phyloP scores from a whole-genome alignment of 768 basidiomycete genomes.

The Lenzites betulinus region DNA sequence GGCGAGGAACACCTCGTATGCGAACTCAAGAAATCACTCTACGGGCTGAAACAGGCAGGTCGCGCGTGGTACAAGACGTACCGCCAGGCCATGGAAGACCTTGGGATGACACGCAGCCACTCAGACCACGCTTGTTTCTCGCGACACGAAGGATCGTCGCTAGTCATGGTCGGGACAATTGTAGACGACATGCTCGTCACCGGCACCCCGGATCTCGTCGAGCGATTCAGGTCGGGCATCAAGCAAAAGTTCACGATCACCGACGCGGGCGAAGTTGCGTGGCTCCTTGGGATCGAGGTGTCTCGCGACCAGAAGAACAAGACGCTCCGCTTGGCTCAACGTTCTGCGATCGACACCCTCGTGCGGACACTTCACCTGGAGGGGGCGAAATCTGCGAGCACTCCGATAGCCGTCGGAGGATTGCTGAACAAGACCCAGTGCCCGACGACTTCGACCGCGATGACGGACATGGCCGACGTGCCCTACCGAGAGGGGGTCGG shows the following conservation, averaged over 20 bases:
- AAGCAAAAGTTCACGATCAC: conserved; percentile 5
- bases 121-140: conserved; percentile 13
- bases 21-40: no score
- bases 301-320: conserved; percentile 7
- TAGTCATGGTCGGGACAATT: conserved; percentile 12
- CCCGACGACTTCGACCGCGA: neutral
- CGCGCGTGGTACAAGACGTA: conserved; percentile 21
- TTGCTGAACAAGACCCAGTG: neutral
- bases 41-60: conserved; percentile 25
- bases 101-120: conserved; percentile 18
- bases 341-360: conserved; percentile 36
- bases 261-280: conserved; percentile 21
- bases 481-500: conserved; percentile 25
- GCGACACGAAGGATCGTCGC: neutral
- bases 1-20: neutral
- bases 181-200: conserved; percentile 20
- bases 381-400: conserved; percentile 28
- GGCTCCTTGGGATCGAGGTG: conserved; percentile 27
- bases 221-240: neutral
- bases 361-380: conserved; percentile 29
- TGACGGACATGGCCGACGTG: conserved; percentile 15
- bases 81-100: neutral
- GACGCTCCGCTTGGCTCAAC: conserved; percentile 36
- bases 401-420: conserved; percentile 19
- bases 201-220: neutral